Conservation (phyloP, 1,139 yeast species). For the Debaryomycetaceae sp. region DNA sequence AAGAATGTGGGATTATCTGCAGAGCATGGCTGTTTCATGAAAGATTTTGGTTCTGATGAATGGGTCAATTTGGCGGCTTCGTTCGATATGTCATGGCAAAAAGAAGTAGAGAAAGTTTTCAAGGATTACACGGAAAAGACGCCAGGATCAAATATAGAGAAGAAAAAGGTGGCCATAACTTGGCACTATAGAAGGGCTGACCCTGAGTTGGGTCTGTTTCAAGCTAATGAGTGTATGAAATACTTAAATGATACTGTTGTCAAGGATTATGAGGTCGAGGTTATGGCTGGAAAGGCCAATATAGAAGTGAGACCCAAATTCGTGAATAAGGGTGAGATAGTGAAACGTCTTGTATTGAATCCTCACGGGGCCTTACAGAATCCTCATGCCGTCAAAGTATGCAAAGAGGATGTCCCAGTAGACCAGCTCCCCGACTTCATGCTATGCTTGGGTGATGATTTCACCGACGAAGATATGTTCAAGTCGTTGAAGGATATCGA, state of each 20-base stretch:
- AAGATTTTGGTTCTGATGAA: constrained; percentile 52
- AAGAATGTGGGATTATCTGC: constrained; percentile 80
- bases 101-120: constrained; percentile 70
- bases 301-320: constrained; percentile 92
- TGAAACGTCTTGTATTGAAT: constrained; percentile 66
- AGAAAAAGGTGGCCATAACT: constrained; percentile 88
- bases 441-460: constrained; percentile 90
- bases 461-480: constrained; percentile 98
- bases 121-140: constrained; percentile 77
- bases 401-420: constrained; percentile 28
- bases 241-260: constrained; percentile 62
- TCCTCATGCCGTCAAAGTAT: constrained; percentile 23
- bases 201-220: constrained; percentile 86
- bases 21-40: constrained; percentile 96
- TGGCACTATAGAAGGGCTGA: constrained; percentile 98
- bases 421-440: constrained; percentile 74
- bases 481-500: constrained; percentile 64
- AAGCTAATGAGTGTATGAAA: constrained; percentile 70
- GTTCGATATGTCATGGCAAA: constrained; percentile 94
- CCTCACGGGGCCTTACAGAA: constrained; percentile 52
- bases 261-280: constrained; percentile 76
- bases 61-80: constrained; percentile 87
- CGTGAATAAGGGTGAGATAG: constrained; percentile 96
- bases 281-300: constrained; percentile 92
- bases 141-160: constrained; percentile 85